These are phyloP conservation scores for Acanthamoeba lenticulata DNA, from an alignment of 208 protist genomes.

Conservation along the genomic window DNA sequence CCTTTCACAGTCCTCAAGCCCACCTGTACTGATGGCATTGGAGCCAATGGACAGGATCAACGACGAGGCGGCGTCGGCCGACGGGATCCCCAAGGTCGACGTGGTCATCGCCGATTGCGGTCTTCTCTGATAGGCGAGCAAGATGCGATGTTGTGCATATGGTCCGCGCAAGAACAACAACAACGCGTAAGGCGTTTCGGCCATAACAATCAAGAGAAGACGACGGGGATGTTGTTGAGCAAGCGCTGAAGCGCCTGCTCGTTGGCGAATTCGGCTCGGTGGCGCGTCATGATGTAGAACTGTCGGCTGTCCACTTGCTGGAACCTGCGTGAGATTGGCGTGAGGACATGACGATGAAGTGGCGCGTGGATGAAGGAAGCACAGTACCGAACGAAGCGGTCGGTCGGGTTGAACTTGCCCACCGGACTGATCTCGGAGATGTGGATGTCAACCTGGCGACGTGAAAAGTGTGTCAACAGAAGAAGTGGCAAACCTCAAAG, in stretches of 20 bases:
- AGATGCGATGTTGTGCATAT: no score
- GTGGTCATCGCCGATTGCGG: constrained; percentile 39
- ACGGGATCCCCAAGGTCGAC: background rate
- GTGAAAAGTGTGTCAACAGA: background rate
- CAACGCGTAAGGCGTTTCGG: no score
- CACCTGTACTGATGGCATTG: background rate
- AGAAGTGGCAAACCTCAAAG: background rate
- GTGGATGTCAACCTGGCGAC: background rate
- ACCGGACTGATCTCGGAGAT: background rate
- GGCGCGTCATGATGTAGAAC: background rate
- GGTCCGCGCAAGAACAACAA: no score
- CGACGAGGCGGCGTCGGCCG: background rate
- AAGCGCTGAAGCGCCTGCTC: background rate
- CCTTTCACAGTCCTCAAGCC: no score
- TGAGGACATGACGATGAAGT: no score
- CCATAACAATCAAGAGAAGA: background rate
- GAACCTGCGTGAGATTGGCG: background rate
- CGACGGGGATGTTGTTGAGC: background rate
- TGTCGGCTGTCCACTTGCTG: background rate
- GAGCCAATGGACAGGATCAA: constrained; percentile 9
- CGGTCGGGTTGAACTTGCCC: background rate
- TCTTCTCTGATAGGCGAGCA: background rate
- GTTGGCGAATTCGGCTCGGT: background rate
- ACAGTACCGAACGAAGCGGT: background rate
- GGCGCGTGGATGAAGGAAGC: background rate